phyloP scores from a whole-genome alignment of 2,329 filamentous ascomycete species.

The Teratosphaeria viscida region DNA sequence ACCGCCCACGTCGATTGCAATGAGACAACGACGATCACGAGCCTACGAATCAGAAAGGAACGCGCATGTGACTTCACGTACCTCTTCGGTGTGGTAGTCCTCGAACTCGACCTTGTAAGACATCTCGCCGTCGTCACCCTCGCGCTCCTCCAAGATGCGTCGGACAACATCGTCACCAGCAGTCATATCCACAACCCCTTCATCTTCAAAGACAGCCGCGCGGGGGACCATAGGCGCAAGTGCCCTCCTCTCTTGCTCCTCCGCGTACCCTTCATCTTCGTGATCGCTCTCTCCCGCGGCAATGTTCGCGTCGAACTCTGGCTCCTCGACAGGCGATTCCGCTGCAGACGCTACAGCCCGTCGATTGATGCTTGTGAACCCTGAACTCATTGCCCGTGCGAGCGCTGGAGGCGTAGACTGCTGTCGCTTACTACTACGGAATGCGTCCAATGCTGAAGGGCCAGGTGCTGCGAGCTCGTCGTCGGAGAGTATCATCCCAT shows the following conservation, averaged over 20 bases:
- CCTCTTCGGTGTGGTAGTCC: slow-evolving; percentile 30
- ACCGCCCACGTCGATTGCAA: not conserved
- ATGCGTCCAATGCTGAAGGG: slow-evolving; percentile 1
- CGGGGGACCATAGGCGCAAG: slow-evolving; percentile 4
- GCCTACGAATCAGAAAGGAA: not conserved
- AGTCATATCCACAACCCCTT: slow-evolving; percentile 15
- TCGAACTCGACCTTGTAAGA: slow-evolving; percentile 34
- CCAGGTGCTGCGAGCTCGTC: slow-evolving; percentile 6
- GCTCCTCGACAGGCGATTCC: not conserved
- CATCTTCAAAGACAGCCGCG: not conserved
- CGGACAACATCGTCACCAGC: slow-evolving; percentile 23
- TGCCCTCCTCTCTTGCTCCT: not conserved
- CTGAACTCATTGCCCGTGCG: not conserved
- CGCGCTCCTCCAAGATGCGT: slow-evolving; percentile 30
- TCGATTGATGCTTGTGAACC: slow-evolving; percentile 6
- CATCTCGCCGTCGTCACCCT: slow-evolving; percentile 20
- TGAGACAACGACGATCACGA: not conserved
- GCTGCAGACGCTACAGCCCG: not conserved
- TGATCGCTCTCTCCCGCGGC: not conserved
- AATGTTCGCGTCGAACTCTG: not conserved
- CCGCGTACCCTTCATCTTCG: not conserved
- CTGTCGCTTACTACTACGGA: slow-evolving; percentile 1
- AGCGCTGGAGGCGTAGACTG: not conserved
- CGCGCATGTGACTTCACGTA: slow-evolving; percentile 20
- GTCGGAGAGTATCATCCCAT: slow-evolving; percentile 2